Conservation (phyloP, 2,329 filamentous ascomycete species). For the Clarireedia sp. region DNA sequence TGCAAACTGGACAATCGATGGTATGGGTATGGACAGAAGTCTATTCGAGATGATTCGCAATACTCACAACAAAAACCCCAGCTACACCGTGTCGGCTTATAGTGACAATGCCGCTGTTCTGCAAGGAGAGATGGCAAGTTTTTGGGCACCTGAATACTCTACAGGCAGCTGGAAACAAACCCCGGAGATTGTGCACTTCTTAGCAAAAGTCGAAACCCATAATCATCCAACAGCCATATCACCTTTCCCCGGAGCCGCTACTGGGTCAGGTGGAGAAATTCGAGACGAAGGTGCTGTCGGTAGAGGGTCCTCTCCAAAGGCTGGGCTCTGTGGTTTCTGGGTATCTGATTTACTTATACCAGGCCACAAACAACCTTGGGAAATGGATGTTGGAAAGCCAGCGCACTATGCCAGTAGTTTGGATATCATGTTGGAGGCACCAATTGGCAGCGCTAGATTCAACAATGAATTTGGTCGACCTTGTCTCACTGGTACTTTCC, state of each 20-base stretch:
- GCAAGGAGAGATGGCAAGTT: slow-evolving; percentile 60
- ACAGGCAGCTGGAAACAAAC: slow-evolving; percentile 83
- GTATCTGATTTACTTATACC: slow-evolving; percentile 92
- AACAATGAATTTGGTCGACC: slow-evolving; percentile 98
- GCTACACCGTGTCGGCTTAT: slow-evolving; percentile 88
- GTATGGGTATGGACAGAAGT: slow-evolving; percentile 66
- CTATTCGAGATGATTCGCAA: slow-evolving; percentile 96
- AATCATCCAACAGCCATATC: slow-evolving; percentile 97
- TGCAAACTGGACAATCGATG: slow-evolving; percentile 91
- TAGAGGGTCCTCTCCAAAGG: slow-evolving; percentile 85
- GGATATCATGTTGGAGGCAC: slow-evolving; percentile 96
- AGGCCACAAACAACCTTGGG: slow-evolving; percentile 76
- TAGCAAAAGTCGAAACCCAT: slow-evolving; percentile 95
- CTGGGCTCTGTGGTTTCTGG: slow-evolving; percentile 85
- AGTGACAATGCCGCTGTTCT: slow-evolving; percentile 97
- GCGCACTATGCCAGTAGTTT: slow-evolving; percentile 87
- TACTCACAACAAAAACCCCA: slow-evolving; percentile 75
- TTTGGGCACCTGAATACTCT: slow-evolving; percentile 81
- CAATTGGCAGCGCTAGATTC: slow-evolving; percentile 88
- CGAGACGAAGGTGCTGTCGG: slow-evolving; percentile 93
- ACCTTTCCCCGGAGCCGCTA: slow-evolving; percentile 85
- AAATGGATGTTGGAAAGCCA: slow-evolving; percentile 81
- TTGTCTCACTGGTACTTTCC: slow-evolving; percentile 81
- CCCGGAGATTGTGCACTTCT: slow-evolving; percentile 78
- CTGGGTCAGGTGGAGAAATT: slow-evolving; percentile 91